Evolutionary conservation across 768 basidiomycete genomes (phyloP), one percentile per base, ranked within the genome.

Genomic region (Leccinum variicolor): DNA sequence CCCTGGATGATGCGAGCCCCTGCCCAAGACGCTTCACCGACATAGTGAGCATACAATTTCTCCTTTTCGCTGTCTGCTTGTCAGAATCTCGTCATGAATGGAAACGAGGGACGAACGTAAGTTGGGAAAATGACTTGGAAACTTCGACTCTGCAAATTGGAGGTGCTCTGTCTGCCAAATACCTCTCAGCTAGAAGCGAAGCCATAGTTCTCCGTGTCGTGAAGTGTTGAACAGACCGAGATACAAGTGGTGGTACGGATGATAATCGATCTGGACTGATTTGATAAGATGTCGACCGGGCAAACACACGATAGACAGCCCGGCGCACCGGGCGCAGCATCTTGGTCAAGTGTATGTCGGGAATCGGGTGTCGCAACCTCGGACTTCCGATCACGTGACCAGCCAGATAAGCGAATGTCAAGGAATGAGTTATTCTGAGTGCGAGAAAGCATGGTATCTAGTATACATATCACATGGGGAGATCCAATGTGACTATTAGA

Each of bases 1-100:
- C 77, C 86, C 75, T 91, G 88, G 54, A 92, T 89, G 72, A 94
- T 88, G 41, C 88, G 80, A 51, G 83, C 89, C 28, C 92, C 92
- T 0, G 89, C 89, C 92, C 92, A 94, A 1, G 85, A 84, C 6
- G 91, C 92, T 61, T 82, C 66, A 19, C 79, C 81, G 14, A 92
- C 52, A 66, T 81, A 85, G 71, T 94, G 90, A 3, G 87, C 81
- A 65, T 94, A 94, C 58, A 85, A 80, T 74, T 90, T 88, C 67
- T 94, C 92, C 62, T 80, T 81, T 6, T 82, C 75, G 52, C 90
- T 93, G 54, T n/a, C 39, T 21, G 23, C 48, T 19, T 57, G 55
- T 54, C 45, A 61, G 58, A 39, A 50, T 14, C 41, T 13, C 11
- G 8, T 26, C 2, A 8, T 13, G 49, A 6, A 46, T 52, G 34